Conservation (phyloP, 2,329 filamentous ascomycete genomes). For the Penicillium sp. region DNA sequence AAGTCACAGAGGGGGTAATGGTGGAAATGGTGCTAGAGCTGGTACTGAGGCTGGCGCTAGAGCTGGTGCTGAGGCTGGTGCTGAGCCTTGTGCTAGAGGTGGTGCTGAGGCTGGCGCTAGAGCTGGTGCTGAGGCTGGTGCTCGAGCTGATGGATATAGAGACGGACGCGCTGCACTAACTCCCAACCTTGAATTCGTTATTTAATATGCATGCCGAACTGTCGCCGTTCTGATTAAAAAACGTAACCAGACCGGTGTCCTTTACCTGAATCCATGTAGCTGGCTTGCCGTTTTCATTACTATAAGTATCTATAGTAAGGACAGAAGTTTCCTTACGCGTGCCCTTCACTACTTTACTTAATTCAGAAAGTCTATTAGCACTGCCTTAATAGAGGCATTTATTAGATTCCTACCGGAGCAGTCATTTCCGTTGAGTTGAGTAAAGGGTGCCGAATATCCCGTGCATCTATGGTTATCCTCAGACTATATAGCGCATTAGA, state of each 20-base stretch:
- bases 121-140: too few relatives aligned
- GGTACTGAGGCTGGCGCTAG: too few relatives aligned
- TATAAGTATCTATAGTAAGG: conserved; percentile 2
- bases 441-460: conserved; percentile 6
- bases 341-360: conserved; percentile 2
- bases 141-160: too few relatives aligned
- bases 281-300: conserved; percentile 3
- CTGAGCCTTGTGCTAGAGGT: too few relatives aligned
- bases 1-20: too few relatives aligned
- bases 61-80: too few relatives aligned
- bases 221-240: conserved; percentile 9
- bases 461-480: conserved; percentile 4
- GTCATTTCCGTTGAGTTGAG: neutral
- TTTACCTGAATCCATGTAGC: conserved; percentile 10
- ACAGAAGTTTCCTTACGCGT: neutral
- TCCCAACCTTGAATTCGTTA: conserved; percentile 7
- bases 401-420: neutral
- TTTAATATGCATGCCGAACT: conserved; percentile 3
- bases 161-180: conserved; percentile 1
- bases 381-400: neutral
- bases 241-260: conserved; percentile 5
- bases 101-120: too few relatives aligned
- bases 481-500: conserved; percentile 3
- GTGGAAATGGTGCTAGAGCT: too few relatives aligned
- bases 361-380: neutral